Percentiles rank a stretch among this genome's conserved stretches.
Conservation (phyloP, 257 asterid genomes). For the Penstemon eatonii region DNA sequence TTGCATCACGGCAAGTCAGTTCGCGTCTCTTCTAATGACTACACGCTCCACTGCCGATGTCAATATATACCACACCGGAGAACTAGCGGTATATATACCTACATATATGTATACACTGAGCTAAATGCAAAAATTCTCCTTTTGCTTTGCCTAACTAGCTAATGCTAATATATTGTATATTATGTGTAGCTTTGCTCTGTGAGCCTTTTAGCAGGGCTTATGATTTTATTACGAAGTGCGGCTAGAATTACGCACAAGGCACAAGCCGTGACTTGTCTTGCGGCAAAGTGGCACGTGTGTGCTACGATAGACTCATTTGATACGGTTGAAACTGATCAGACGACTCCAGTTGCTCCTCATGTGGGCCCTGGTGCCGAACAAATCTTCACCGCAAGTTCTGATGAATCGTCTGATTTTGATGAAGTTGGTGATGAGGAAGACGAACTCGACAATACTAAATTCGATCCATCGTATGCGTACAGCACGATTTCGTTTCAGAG, state of each 20-base stretch:
- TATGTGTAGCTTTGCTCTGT: constrained; percentile 70
- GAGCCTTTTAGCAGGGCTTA: constrained; percentile 80
- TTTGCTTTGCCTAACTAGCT: too few species aligned
- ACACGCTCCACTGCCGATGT: constrained; percentile 62
- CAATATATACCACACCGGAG: constrained; percentile 63
- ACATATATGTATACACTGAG: too few species aligned
- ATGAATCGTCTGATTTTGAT: constrained; percentile 52
- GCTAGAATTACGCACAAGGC: constrained; percentile 95
- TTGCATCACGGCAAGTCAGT: constrained; percentile 76
- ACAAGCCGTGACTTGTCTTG: constrained; percentile 80
- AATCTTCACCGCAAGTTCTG: constrained; percentile 28
- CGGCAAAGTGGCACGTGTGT: constrained; percentile 94
- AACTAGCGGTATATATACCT: constrained; percentile 68
- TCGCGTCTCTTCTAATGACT: constrained; percentile 82
- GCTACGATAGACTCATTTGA: constrained; percentile 82
- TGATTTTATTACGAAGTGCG: constrained; percentile 78
- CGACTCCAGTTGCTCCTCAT: constrained; percentile 39
- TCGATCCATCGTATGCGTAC: constrained; percentile 55
- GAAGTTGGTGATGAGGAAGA: constrained; percentile 97
- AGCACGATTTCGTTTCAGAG: constrained; percentile 90
- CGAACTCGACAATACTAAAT: constrained; percentile 68
- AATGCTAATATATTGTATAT: not conserved
- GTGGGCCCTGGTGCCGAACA: constrained; percentile 22
- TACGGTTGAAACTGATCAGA: constrained; percentile 40
- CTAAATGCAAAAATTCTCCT: too few species aligned